These are phyloP conservation scores for Eutrema salsugineum DNA, from an alignment of 441 rosid genomes.

Conservation along the genomic window DNA sequence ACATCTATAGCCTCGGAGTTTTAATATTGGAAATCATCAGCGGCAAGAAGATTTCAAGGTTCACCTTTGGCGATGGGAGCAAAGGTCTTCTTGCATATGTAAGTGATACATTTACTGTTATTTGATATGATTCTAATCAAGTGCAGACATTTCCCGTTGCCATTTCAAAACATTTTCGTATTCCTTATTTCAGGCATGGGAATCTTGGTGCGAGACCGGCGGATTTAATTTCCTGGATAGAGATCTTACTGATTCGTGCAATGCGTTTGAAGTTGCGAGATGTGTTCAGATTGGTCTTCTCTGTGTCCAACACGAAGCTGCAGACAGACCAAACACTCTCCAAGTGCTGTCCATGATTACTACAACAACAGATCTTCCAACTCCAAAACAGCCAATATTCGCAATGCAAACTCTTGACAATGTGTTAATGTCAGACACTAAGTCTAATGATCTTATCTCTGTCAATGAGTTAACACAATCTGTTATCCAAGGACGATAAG, in stretches of 20 bases:
- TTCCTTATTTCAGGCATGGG: slow-evolving; percentile 39
- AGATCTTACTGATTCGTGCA: slow-evolving; percentile 14
- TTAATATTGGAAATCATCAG: not conserved
- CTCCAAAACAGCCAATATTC: slow-evolving; percentile 19
- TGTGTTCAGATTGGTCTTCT: slow-evolving; percentile 42
- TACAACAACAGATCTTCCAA: slow-evolving; percentile 27
- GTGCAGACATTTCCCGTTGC: too few species aligned
- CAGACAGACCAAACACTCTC: slow-evolving; percentile 46
- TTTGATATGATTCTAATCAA: too few species aligned
- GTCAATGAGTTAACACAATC: too few species aligned
- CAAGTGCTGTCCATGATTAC: slow-evolving; percentile 40
- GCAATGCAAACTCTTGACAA: not conserved
- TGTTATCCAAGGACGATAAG: too few species aligned
- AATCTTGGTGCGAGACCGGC: slow-evolving; percentile 35
- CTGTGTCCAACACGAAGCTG: slow-evolving; percentile 43
- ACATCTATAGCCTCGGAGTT: slow-evolving; percentile 40
- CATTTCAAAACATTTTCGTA: not conserved
- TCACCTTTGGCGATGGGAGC: slow-evolving; percentile 19
- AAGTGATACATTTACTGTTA: slow-evolving; percentile 1
- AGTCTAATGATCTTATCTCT: not conserved
- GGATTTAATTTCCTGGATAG: slow-evolving; percentile 35
- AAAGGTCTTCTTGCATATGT: slow-evolving; percentile 42
- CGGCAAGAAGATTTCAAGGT: slow-evolving; percentile 30
- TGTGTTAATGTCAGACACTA: not conserved
- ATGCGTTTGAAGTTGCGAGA: slow-evolving; percentile 25